Evolutionary conservation across 352 stramenopile species (phyloP).

Genomic region (Pilasporangium apinafurcum): DNA sequence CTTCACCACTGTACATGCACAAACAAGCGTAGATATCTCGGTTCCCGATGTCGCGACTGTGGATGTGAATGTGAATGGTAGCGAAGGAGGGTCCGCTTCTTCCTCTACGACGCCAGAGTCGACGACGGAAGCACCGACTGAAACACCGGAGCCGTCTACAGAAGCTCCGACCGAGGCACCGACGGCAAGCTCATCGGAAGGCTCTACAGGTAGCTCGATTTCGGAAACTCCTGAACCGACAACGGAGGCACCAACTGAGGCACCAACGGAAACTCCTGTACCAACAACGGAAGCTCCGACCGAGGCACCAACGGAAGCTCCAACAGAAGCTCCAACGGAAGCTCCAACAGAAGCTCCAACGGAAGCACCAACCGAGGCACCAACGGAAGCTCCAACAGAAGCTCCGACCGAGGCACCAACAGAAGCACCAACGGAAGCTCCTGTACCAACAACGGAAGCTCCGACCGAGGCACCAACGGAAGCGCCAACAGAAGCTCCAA

Average conservation of each 20-base stretch:
- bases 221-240: neutral
- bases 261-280: constrained; percentile 1
- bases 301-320: neutral
- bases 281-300: constrained; percentile 6
- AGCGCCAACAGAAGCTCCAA: constrained; percentile 5
- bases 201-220: too few species aligned
- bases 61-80: too few species aligned
- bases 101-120: too few species aligned
- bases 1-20: neutral
- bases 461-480: constrained; percentile 1
- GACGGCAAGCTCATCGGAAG: too few species aligned
- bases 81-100: neutral
- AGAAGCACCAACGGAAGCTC: neutral
- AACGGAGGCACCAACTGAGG: neutral
- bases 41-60: neutral
- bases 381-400: neutral
- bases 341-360: constrained; percentile 1
- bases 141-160: neutral
- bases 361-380: constrained; percentile 1
- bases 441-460: neutral
- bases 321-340: neutral
- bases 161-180: neutral
- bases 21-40: constrained; percentile 3
- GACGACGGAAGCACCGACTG: too few species aligned
- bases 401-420: constrained; percentile 1